phyloP scores from a whole-genome alignment of 2,329 filamentous ascomycete species.

The Fusarium sp. region DNA sequence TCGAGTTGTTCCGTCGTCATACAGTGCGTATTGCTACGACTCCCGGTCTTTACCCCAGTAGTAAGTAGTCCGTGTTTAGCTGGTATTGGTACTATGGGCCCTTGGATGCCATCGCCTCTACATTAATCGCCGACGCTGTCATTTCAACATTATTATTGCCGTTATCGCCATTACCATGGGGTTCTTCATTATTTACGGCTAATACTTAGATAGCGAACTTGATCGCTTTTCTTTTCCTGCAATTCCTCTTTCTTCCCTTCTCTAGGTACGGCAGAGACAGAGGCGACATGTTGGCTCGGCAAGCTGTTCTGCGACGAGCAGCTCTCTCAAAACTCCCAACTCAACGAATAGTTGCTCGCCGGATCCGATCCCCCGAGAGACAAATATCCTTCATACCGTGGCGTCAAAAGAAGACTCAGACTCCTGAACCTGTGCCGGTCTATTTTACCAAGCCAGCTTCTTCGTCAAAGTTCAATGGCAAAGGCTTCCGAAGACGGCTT shows the following conservation, averaged over 20 bases:
- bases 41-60: too few relatives aligned
- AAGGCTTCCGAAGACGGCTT: slow-evolving; percentile 41
- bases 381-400: slow-evolving; percentile 50
- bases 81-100: background rate
- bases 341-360: slow-evolving; percentile 37
- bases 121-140: slow-evolving; percentile 9
- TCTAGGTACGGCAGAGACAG: background rate
- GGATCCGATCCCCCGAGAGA: slow-evolving; percentile 35
- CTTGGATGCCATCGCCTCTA: slow-evolving; percentile 3
- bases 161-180: slow-evolving; percentile 34
- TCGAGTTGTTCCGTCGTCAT: slow-evolving; percentile 46
- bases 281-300: slow-evolving; percentile 41
- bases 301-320: slow-evolving; percentile 37
- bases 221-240: slow-evolving; percentile 2
- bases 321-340: slow-evolving; percentile 34
- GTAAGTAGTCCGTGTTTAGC: background rate
- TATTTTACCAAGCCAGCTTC: slow-evolving; percentile 45
- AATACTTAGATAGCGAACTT: slow-evolving; percentile 3
- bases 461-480: slow-evolving; percentile 18
- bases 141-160: slow-evolving; percentile 12
- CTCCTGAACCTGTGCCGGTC: slow-evolving; percentile 42
- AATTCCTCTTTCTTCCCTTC: background rate
- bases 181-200: slow-evolving; percentile 26
- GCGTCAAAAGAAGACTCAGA: slow-evolving; percentile 34
- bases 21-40: slow-evolving; percentile 27